Evolutionary conservation across 2,329 filamentous ascomycete species (phyloP), one percentile per base, ranked within the genome.

Genomic region (Hypoxylon sp.): DNA sequence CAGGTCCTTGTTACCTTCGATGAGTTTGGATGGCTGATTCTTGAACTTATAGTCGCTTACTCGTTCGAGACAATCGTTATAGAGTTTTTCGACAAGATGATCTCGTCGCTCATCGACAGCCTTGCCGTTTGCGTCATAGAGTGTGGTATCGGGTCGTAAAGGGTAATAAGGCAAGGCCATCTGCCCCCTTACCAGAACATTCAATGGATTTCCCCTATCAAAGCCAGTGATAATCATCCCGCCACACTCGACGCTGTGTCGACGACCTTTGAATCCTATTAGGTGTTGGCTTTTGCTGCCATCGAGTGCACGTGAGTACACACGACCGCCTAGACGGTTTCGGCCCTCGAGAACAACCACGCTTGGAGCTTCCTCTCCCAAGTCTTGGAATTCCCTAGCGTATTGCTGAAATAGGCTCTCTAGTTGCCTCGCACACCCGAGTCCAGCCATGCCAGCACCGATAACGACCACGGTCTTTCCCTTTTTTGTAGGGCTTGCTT

Each of bases 171-270:
- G 90, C 19, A 99, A 85, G 25, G 91, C 92, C 51, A 99, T 85
- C 78, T 99, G 96, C 14, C 93, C 94, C 70, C 96, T 90, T 61
- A 99, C 90, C 64, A 99, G 88, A 51, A 94, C 88, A 76, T 97
- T 96, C 72, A 99, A 82, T 4, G 96, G 96, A 73, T 99, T 99
- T 16, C 96, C 96, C 70, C 93, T 88, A 71, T 98, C 94, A 76
- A 98, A 99, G 0, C 96, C 96, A 32, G 96, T 97, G 66, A 99
- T 94, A 65, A 99, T 98, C 85, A 99, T 97, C 59, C 95, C 96
- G 27, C 96, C 96, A 90, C 97, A 96, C 78, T 99, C 96, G 30
- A 93, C 96, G 19, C 94, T 98, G 74, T 91, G 91, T 53, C 88
- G 83, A 66, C 84, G 86, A 7, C 83, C 85, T 80, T 86, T 77